phyloP scores from a whole-genome alignment of 1,139 yeast genomes.

The Sugiyamaella sp. region DNA sequence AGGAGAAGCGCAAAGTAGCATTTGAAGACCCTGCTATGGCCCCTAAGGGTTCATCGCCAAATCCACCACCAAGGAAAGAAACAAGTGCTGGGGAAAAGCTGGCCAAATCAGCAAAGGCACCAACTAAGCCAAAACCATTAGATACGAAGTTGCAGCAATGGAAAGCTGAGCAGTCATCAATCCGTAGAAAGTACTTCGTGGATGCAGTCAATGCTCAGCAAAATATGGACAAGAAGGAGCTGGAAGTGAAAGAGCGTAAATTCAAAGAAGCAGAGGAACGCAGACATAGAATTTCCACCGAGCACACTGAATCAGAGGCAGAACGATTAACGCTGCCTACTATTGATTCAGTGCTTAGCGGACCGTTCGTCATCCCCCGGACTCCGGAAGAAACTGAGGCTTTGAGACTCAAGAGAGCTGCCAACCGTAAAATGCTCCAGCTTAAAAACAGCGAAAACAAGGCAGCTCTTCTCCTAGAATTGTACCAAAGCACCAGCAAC shows the following conservation, averaged over 20 bases:
- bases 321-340: constrained; percentile 77
- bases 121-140: constrained; percentile 40
- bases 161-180: constrained; percentile 59
- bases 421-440: constrained; percentile 53
- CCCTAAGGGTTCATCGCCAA: constrained; percentile 67
- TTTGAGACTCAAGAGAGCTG: constrained; percentile 54
- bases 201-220: constrained; percentile 70
- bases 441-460: constrained; percentile 50
- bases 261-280: constrained; percentile 41
- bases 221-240: constrained; percentile 48
- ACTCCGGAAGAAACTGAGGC: constrained; percentile 64
- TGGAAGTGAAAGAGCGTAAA: constrained; percentile 36
- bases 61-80: constrained; percentile 50
- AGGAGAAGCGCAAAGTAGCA: constrained; percentile 59
- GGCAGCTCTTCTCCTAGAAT: constrained; percentile 61
- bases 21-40: constrained; percentile 75
- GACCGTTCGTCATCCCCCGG: constrained; percentile 72
- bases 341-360: constrained; percentile 61
- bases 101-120: constrained; percentile 51
- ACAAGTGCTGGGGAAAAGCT: constrained; percentile 64
- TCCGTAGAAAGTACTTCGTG: constrained; percentile 71
- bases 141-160: constrained; percentile 55
- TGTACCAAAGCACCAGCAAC: constrained; percentile 70
- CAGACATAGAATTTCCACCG: constrained; percentile 36
- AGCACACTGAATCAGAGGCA: constrained; percentile 51